phyloP scores from a whole-genome alignment of 768 basidiomycete genomes.

The Termitomyces bulborhizus region DNA sequence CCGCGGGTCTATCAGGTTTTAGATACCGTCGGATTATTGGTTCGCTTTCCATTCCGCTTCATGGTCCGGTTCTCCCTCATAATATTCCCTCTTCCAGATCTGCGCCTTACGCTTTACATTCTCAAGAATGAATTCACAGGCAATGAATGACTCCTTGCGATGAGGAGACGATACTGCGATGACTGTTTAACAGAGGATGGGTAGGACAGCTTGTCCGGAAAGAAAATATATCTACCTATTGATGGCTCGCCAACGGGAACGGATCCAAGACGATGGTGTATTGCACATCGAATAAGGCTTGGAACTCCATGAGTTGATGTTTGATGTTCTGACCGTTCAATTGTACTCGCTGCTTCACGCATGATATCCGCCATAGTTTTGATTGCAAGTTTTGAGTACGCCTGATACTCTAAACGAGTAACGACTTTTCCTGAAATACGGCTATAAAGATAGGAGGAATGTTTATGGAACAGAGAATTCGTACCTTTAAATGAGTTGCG shows the following conservation, averaged over 20 bases:
- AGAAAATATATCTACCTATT: conserved; percentile 44
- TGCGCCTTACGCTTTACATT: conserved; percentile 77
- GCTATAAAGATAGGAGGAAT: background rate
- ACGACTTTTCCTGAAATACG: conserved; percentile 53
- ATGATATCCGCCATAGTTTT: conserved; percentile 68
- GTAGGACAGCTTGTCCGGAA: background rate
- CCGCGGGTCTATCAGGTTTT: background rate
- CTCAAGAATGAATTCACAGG: conserved; percentile 82
- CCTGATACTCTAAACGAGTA: conserved; percentile 73
- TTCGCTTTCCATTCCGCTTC: conserved; percentile 72
- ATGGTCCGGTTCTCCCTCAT: conserved; percentile 60
- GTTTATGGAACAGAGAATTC: background rate
- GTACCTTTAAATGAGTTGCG: conserved; percentile 80
- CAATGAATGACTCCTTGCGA: conserved; percentile 72
- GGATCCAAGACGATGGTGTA: conserved; percentile 73
- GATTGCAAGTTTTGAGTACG: conserved; percentile 75
- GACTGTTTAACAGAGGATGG: conserved; percentile 28
- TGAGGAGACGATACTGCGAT: conserved; percentile 83
- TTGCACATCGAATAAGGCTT: conserved; percentile 49
- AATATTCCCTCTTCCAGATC: conserved; percentile 91
- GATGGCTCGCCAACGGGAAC: conserved; percentile 78
- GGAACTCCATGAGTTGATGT: conserved; percentile 16
- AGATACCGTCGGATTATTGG: conserved; percentile 14
- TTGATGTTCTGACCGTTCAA: conserved; percentile 39
- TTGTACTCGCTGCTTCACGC: conserved; percentile 32